phyloP scores from a whole-genome alignment of 2,329 filamentous ascomycete species.

The Colletotrichum scovillei region DNA sequence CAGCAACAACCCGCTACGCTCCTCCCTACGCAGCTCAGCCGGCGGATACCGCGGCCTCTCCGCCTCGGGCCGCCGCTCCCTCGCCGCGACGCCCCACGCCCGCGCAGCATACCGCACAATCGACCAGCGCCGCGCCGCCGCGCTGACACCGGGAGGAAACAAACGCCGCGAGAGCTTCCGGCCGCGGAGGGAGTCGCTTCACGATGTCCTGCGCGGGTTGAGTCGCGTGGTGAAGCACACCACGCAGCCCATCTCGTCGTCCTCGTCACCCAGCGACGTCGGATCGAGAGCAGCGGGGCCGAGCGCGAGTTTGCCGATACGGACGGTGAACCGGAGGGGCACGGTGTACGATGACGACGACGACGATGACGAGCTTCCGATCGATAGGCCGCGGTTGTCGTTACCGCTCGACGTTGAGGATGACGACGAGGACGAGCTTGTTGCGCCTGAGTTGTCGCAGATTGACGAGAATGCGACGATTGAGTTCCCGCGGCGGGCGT shows the following conservation, averaged over 20 bases:
- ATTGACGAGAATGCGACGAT: conserved; percentile 68
- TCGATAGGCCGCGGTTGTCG: conserved; percentile 65
- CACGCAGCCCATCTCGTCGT: conserved; percentile 59
- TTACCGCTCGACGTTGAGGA: conserved; percentile 58
- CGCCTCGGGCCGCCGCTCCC: conserved; percentile 56
- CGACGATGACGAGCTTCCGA: conserved; percentile 61
- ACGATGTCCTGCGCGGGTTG: conserved; percentile 64
- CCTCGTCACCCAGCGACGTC: conserved; percentile 52
- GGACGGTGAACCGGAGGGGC: conserved; percentile 38
- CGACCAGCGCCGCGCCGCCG: conserved; percentile 67
- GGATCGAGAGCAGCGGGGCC: neutral
- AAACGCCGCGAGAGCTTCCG: conserved; percentile 65
- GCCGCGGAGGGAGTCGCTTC: conserved; percentile 66
- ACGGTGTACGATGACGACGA: conserved; percentile 44
- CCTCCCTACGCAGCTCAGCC: conserved; percentile 17
- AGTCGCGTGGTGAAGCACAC: conserved; percentile 64
- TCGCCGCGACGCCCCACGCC: conserved; percentile 68
- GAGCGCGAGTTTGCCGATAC: conserved; percentile 39
- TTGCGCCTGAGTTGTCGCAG: conserved; percentile 64
- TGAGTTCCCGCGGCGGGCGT: conserved; percentile 66
- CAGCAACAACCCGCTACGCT: conserved; percentile 1
- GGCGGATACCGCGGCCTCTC: conserved; percentile 51
- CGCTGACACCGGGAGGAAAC: conserved; percentile 70
- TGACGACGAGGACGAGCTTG: conserved; percentile 62
- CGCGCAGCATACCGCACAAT: conserved; percentile 69